phyloP scores from a whole-genome alignment of 441 rosid species.

The Sinapis alba region DNA sequence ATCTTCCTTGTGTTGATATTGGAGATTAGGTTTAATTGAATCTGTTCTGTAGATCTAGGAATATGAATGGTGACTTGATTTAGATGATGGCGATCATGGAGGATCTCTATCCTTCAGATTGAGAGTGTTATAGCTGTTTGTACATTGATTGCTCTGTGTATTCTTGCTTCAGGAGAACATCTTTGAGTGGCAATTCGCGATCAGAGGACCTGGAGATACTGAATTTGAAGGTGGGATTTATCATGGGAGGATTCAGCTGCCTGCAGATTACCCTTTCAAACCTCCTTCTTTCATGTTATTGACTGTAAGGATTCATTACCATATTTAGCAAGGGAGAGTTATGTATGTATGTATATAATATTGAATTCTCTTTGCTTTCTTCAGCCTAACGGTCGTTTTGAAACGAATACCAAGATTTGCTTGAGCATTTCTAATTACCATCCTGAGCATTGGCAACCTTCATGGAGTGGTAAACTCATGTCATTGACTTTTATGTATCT shows the following conservation, averaged over 20 bases:
- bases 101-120: too few relatives aligned
- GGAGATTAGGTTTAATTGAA: background rate
- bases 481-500: background rate
- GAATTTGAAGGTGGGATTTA: constrained; percentile 97
- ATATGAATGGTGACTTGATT: background rate
- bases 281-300: constrained; percentile 95
- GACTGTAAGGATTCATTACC: constrained; percentile 51
- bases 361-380: background rate
- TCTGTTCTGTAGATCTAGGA: background rate
- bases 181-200: constrained; percentile 98
- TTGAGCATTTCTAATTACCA: constrained; percentile 96
- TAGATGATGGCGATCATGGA: background rate
- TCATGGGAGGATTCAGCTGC: constrained; percentile 95
- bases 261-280: constrained; percentile 93
- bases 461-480: constrained; percentile 85
- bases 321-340: background rate
- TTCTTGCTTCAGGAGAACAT: constrained; percentile 80
- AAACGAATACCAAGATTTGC: constrained; percentile 94
- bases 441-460: constrained; percentile 99
- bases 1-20: background rate
- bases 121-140: background rate
- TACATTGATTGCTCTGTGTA: background rate
- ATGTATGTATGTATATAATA: background rate
- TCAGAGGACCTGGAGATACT: constrained; percentile 77
- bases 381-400: constrained; percentile 98